phyloP scores from a whole-genome alignment of 768 basidiomycete genomes.

The Suillus cothurnatus region DNA sequence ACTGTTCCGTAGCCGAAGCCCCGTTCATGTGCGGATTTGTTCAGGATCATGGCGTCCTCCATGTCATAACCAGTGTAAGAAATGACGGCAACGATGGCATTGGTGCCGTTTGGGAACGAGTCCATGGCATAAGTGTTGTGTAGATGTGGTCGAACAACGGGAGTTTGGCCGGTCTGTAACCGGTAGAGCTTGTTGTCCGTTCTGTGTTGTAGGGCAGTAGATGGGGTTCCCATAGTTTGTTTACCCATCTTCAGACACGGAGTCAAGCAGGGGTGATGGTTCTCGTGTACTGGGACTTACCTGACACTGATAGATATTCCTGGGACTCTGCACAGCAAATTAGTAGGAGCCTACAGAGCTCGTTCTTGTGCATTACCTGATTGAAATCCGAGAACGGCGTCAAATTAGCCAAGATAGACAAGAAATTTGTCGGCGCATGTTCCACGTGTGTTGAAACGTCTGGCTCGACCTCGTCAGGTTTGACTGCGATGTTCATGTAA shows the following conservation, averaged over 20 bases:
- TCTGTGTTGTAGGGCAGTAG: constrained; percentile 86
- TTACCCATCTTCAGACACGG: constrained; percentile 84
- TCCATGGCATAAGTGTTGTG: constrained; percentile 98
- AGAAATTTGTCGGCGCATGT: constrained; percentile 90
- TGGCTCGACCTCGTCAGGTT: constrained; percentile 77
- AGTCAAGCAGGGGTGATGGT: background rate
- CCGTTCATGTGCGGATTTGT: constrained; percentile 97
- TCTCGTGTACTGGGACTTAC: constrained; percentile 38
- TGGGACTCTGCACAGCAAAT: constrained; percentile 60
- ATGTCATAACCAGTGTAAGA: constrained; percentile 99
- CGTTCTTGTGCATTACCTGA: constrained; percentile 54
- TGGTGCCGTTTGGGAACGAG: constrained; percentile 96
- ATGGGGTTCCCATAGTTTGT: constrained; percentile 99
- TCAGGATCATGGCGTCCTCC: constrained; percentile 99
- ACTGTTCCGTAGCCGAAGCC: constrained; percentile 97
- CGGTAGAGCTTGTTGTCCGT: constrained; percentile 99
- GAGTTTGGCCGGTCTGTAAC: constrained; percentile 92
- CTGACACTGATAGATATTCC: constrained; percentile 94
- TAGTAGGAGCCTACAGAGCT: constrained; percentile 9
- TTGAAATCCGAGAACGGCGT: constrained; percentile 99
- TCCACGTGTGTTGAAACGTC: constrained; percentile 90
- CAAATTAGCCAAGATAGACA: constrained; percentile 95
- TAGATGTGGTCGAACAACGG: constrained; percentile 87
- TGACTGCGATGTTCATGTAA: constrained; percentile 97
- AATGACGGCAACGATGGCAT: constrained; percentile 99